These are phyloP conservation scores for Komagataella pastoris DNA, from an alignment of 805 yeast genomes.

Conservation along the genomic window DNA sequence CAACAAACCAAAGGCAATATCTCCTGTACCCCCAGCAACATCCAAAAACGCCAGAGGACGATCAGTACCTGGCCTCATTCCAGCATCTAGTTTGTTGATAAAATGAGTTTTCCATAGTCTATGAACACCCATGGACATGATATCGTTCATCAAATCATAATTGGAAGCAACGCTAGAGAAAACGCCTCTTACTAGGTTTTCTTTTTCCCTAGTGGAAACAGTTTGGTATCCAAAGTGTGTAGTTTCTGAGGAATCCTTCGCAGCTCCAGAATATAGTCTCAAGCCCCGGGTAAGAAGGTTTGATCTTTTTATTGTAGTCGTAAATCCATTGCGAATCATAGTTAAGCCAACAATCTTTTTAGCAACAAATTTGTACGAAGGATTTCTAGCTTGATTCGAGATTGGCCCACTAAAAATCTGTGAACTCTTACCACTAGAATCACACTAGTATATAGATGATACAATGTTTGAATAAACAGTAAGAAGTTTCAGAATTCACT, in stretches of 20 bases:
- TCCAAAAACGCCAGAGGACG: slow-evolving; percentile 81
- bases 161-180: slow-evolving; percentile 91
- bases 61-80: slow-evolving; percentile 55
- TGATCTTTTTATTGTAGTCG: background rate
- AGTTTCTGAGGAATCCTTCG: slow-evolving; percentile 20
- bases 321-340: background rate
- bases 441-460: too few relatives aligned
- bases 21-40: slow-evolving; percentile 99
- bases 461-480: too few relatives aligned
- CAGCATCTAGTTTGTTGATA: slow-evolving; percentile 81
- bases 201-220: slow-evolving; percentile 70
- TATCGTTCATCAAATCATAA: slow-evolving; percentile 96
- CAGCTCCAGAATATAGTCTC: background rate
- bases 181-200: slow-evolving; percentile 71
- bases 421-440: too few relatives aligned
- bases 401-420: too few relatives aligned
- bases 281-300: background rate
- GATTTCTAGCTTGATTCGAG: too few relatives aligned
- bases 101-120: slow-evolving; percentile 91
- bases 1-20: slow-evolving; percentile 87
- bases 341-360: too few relatives aligned
- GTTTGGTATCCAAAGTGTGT: slow-evolving; percentile 91
- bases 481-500: too few relatives aligned
- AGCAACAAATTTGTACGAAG: too few relatives aligned
- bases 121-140: slow-evolving; percentile 92